Evolutionary conservation across 345 rosid genomes (phyloP).

Genomic region (Syzygium oleosum): DNA sequence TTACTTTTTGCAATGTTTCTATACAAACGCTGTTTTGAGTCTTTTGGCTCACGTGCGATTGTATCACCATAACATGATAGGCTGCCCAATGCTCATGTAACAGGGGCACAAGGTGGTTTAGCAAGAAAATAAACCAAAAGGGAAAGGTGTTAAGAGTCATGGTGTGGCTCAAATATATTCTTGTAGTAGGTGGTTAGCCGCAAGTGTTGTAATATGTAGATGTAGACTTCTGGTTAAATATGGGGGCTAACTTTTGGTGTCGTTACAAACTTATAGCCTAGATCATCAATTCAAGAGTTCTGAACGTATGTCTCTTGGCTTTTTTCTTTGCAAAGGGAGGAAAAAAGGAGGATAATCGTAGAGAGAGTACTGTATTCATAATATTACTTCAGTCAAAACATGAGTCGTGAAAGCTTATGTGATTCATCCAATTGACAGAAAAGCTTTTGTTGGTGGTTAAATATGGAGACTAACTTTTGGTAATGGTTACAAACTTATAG

Average conservation of each 20-base stretch:
- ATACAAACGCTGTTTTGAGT: not conserved
- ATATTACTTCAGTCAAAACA: not conserved
- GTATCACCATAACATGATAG: not conserved
- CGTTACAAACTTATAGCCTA: no score
- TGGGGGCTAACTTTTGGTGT: not conserved
- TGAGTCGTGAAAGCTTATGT: not conserved
- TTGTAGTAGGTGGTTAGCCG: not conserved
- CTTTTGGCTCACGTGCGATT: not conserved
- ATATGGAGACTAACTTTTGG: not conserved
- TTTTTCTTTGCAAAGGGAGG: not conserved
- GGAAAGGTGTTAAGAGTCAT: not conserved
- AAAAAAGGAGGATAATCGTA: not conserved
- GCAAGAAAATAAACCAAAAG: not conserved
- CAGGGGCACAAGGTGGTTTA: not conserved
- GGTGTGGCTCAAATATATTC: not conserved
- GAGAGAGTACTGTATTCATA: not conserved
- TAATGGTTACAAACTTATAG: not conserved
- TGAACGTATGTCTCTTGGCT: not conserved
- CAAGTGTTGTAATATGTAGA: not conserved
- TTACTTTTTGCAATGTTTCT: not conserved
- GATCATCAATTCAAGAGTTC: not conserved
- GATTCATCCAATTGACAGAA: slow-evolving; percentile 32
- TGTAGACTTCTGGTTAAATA: not conserved
- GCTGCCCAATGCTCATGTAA: not conserved
- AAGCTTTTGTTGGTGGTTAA: slow-evolving; percentile 16